A percentile compares a stretch with the other conserved stretches of the same genome.
phyloP scores from a whole-genome alignment of 306 rosid genomes.

The Prosopis cineraria region DNA sequence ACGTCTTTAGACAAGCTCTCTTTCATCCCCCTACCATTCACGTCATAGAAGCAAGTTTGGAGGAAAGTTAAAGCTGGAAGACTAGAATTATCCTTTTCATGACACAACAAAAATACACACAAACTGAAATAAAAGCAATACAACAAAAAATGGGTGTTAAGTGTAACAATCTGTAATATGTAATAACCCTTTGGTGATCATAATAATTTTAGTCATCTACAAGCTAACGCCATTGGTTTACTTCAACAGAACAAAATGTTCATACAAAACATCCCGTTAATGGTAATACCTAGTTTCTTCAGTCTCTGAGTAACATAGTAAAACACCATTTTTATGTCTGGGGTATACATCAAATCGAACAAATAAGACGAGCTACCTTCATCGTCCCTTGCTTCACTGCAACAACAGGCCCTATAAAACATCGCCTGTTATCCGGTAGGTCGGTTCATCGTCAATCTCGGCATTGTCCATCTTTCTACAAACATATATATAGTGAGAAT shows the following conservation, averaged over 20 bases:
- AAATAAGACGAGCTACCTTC: slow-evolving; percentile 40
- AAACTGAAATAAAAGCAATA: slow-evolving; percentile 16
- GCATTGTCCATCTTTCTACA: slow-evolving; percentile 62
- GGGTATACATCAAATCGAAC: slow-evolving; percentile 35
- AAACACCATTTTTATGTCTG: slow-evolving; percentile 27
- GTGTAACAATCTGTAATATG: slow-evolving; percentile 25
- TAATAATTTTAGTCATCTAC: slow-evolving; percentile 20
- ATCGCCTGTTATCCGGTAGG: slow-evolving; percentile 43
- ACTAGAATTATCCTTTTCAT: neutral
- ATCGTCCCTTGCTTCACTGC: slow-evolving; percentile 27
- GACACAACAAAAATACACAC: slow-evolving; percentile 20
- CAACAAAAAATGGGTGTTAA: slow-evolving; percentile 16
- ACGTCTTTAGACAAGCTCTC: too few relatives aligned
- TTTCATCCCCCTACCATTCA: too few relatives aligned
- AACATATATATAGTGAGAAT: slow-evolving; percentile 85
- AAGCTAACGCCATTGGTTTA: slow-evolving; percentile 31
- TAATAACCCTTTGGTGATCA: slow-evolving; percentile 17
- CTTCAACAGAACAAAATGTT: slow-evolving; percentile 23
- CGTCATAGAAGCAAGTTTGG: slow-evolving; percentile 8
- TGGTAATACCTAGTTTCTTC: slow-evolving; percentile 36
- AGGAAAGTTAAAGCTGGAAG: slow-evolving; percentile 4
- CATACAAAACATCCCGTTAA: slow-evolving; percentile 40
- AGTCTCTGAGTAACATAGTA: slow-evolving; percentile 30
- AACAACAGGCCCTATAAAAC: slow-evolving; percentile 41
- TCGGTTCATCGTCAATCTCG: slow-evolving; percentile 40